These are phyloP conservation scores for Helianthus annuus DNA, from an alignment of 129 eudicot species.

Conservation along the genomic window DNA sequence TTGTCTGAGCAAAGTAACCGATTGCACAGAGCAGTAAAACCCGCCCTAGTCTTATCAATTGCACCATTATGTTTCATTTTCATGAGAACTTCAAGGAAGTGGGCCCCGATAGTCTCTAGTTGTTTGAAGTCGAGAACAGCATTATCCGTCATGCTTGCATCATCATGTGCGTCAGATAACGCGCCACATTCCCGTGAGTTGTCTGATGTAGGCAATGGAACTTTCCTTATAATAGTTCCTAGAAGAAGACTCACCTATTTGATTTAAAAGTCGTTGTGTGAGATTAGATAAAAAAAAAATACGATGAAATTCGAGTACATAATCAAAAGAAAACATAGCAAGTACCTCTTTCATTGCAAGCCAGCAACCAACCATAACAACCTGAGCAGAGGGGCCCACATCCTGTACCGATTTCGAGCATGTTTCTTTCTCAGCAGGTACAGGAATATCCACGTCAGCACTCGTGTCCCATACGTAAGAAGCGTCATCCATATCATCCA, in stretches of 20 bases:
- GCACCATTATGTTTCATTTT: constrained; percentile 99
- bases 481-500: constrained; percentile 68
- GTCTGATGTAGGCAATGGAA: constrained; percentile 84
- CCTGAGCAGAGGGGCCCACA: constrained; percentile 78
- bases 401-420: constrained; percentile 40
- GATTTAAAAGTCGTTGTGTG: not conserved
- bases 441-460: constrained; percentile 40
- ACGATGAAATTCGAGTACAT: not conserved
- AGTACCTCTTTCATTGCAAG: constrained; percentile 99
- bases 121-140: constrained; percentile 79
- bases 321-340: constrained; percentile 10
- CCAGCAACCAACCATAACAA: constrained; percentile 99
- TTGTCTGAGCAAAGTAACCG: constrained; percentile 94
- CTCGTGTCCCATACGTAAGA: constrained; percentile 48
- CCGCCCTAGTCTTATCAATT: constrained; percentile 98
- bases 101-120: constrained; percentile 86
- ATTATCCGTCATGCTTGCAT: constrained; percentile 34
- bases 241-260: constrained; percentile 90
- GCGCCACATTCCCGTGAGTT: constrained; percentile 27
- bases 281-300: not conserved
- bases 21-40: constrained; percentile 98
- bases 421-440: constrained; percentile 39
- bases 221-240: constrained; percentile 90
- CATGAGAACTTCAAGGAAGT: constrained; percentile 86
- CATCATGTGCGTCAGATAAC: constrained; percentile 32